These are phyloP conservation scores for Botrytis porri DNA, from an alignment of 2,329 filamentous ascomycete species.

Conservation along the genomic window DNA sequence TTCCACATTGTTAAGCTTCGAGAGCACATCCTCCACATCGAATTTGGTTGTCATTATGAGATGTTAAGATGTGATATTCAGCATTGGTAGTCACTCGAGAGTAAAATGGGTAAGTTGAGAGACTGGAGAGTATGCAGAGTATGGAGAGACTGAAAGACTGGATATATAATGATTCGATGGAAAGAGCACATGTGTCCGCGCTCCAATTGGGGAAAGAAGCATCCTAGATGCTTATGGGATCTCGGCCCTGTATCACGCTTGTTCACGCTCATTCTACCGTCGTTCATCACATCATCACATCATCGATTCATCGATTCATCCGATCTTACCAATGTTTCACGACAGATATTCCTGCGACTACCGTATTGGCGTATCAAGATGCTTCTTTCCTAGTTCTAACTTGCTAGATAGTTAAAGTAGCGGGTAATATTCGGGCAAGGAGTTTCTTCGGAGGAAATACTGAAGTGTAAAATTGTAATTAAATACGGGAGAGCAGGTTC, in stretches of 20 bases:
- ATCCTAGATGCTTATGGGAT: background rate
- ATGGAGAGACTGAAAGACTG: background rate
- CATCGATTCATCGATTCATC: background rate
- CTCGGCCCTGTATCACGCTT: background rate
- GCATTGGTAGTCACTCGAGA: background rate
- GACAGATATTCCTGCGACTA: background rate
- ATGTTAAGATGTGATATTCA: background rate
- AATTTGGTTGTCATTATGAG: slow-evolving; percentile 35
- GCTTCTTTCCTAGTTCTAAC: background rate
- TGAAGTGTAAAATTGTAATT: no score
- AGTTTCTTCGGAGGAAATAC: background rate
- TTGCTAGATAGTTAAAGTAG: no score
- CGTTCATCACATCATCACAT: no score
- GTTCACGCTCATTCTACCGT: no score
- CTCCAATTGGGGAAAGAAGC: background rate
- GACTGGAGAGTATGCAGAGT: background rate
- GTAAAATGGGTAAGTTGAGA: no score
- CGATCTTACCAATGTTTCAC: background rate
- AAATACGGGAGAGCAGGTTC: slow-evolving; percentile 1
- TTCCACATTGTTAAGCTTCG: slow-evolving; percentile 51
- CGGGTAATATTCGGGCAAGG: slow-evolving; percentile 7
- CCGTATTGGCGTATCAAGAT: background rate
- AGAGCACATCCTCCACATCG: slow-evolving; percentile 52
- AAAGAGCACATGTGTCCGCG: background rate
- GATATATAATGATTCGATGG: background rate